Base-by-base conservation (phyloP, 2,329 filamentous ascomycete genomes). In the Neofusicoccum laricinum region DNA sequence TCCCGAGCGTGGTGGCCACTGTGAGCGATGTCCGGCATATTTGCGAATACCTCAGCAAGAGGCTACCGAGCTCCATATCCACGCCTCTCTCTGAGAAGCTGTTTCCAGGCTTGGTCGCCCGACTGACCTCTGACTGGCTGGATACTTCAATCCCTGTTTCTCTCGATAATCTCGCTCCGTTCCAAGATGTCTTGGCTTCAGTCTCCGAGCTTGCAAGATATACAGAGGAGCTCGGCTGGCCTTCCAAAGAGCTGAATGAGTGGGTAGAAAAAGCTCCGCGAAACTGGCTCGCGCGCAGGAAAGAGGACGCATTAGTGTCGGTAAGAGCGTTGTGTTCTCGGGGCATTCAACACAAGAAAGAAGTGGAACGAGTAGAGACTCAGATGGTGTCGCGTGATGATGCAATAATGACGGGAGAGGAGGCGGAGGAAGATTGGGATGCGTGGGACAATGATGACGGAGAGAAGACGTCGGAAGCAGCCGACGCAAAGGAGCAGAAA, bases 221-320 rank as follows among this genome's bases (percentile, higher is more conserved):
- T 1, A 77, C 98, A 7, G 82, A 86, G 40, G 77, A 80, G 7
- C 80, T 88, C 17, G 83, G 85, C 0, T 94, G 91, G 83, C 81
- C 83, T 15, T 85, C 83, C 51, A 78, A 79, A 62, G 85, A 89
- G 36, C 78, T 99, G 41, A 82, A 86, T 49, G 87, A 91, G 25
- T 99, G 95, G 94, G 88, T 92, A 0, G 86, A 88, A 45, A 88
- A 89, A 66, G 90, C 92, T 0, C 91, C 93, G 0, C 87, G 87
- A 64, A 88, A 92, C 30, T 99, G 95, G 95, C 84, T 98, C 14
- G 86, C 86, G 2, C 94, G 92, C 73, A 90, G 93, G 68, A 88
- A 91, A 71, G 93, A 96, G 71, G 87, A 85, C 38, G 88, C 92
- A 0, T 83, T 99, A 25, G 89, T 93, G 66, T 84, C 85, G 38